phyloP scores from a whole-genome alignment of 169 alveolate species.

The Eimeria maxima region DNA sequence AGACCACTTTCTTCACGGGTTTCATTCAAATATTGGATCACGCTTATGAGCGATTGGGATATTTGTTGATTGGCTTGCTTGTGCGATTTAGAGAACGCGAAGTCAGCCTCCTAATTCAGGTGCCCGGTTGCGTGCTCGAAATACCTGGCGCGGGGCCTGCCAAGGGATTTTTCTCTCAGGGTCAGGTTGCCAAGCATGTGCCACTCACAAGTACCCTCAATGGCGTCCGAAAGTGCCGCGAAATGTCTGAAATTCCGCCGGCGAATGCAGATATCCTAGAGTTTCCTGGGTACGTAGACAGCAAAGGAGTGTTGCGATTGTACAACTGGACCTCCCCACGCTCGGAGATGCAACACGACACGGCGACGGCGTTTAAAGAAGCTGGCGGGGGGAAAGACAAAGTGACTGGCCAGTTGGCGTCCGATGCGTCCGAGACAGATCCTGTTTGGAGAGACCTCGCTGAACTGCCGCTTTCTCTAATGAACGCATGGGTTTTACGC shows the following conservation, averaged over 20 bases:
- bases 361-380: slow-evolving; percentile 10
- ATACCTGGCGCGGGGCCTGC: slow-evolving; percentile 22
- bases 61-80: background rate
- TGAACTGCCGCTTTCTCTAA: slow-evolving; percentile 26
- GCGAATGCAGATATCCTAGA: slow-evolving; percentile 71
- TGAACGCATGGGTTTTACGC: slow-evolving; percentile 71
- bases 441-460: background rate
- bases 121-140: slow-evolving; percentile 75
- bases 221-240: slow-evolving; percentile 70
- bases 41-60: background rate
- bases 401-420: background rate
- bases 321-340: slow-evolving; percentile 74
- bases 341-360: slow-evolving; percentile 41
- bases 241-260: slow-evolving; percentile 69
- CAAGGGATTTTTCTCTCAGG: slow-evolving; percentile 14
- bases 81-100: slow-evolving; percentile 42
- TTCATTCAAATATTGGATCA: background rate
- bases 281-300: slow-evolving; percentile 79
- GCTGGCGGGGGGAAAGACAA: background rate
- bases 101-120: slow-evolving; percentile 64
- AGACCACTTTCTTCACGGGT: background rate
- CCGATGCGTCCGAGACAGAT: background rate
- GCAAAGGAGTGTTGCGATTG: slow-evolving; percentile 70
- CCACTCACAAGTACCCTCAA: slow-evolving; percentile 53
- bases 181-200: slow-evolving; percentile 5